Evolutionary conservation across 257 asterid genomes (phyloP).

Genomic region (Primulina huaijiensis): DNA sequence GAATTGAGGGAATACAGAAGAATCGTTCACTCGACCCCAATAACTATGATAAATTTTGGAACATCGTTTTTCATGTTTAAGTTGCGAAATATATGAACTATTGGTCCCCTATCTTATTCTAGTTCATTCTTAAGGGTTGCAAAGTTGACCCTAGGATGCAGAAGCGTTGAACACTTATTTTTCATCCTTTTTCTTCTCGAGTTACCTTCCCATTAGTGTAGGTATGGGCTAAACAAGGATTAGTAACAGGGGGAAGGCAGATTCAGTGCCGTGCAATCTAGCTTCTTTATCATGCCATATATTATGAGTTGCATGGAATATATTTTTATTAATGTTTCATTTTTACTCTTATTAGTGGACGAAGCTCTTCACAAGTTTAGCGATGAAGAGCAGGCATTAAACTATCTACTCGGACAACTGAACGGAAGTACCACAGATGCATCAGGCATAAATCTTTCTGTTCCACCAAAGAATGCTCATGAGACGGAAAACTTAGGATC

Average conservation of each 20-base stretch:
- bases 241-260: neutral
- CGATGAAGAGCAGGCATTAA: slow-evolving; percentile 47
- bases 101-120: neutral
- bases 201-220: neutral
- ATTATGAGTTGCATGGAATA: neutral
- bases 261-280: neutral
- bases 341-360: slow-evolving; percentile 47
- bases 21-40: no score
- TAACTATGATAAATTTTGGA: no score
- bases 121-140: neutral
- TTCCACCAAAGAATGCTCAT: neutral
- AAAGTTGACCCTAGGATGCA: no score
- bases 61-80: no score
- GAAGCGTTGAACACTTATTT: neutral
- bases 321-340: neutral
- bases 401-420: slow-evolving; percentile 42
- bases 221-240: neutral
- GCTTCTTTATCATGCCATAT: neutral
- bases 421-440: slow-evolving; percentile 24
- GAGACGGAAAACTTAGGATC: slow-evolving; percentile 18
- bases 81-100: no score
- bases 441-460: slow-evolving; percentile 12
- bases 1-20: no score
- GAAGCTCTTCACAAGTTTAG: slow-evolving; percentile 51
- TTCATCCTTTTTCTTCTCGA: neutral